phyloP scores from a whole-genome alignment of 805 yeast genomes.

The Crinitomyces ghanaensis region DNA sequence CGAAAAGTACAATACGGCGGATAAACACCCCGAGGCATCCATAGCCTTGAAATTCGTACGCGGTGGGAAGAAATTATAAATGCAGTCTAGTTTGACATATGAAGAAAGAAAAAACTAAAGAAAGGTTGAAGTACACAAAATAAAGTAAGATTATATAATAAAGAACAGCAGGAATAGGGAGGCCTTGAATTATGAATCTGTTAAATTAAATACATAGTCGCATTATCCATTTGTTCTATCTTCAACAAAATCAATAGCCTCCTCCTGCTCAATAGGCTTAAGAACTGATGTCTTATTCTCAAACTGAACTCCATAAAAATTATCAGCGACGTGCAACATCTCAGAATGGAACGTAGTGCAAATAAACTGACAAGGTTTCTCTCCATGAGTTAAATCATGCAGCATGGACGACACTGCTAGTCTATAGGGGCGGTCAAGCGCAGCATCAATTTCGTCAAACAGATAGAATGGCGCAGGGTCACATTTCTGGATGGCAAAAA shows the following conservation, averaged over 20 bases:
- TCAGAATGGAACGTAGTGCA: conserved; percentile 96
- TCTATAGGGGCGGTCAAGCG: conserved; percentile 84
- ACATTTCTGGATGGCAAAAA: conserved; percentile 84
- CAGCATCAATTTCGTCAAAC: conserved; percentile 95
- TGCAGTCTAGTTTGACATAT: too few relatives aligned
- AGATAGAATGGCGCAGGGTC: conserved; percentile 97
- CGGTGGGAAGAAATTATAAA: too few relatives aligned
- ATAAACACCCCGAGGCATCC: too few relatives aligned
- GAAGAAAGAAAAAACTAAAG: too few relatives aligned
- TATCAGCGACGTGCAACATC: conserved; percentile 76
- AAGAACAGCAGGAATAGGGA: too few relatives aligned
- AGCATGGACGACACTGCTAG: conserved; percentile 74
- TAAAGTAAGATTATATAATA: too few relatives aligned
- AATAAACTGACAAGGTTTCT: conserved; percentile 72
- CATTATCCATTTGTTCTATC: too few relatives aligned
- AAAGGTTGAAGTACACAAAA: too few relatives aligned
- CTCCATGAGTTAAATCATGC: conserved; percentile 50
- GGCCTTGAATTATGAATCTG: too few relatives aligned
- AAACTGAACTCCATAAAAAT: conserved; percentile 79
- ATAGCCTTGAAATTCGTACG: too few relatives aligned
- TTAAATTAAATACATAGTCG: too few relatives aligned
- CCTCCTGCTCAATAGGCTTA: conserved; percentile 53
- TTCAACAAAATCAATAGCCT: conserved; percentile 76
- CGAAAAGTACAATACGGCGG: too few relatives aligned
- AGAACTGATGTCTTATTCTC: conserved; percentile 73